Base-by-base conservation (phyloP, 2,329 filamentous ascomycete genomes). In the Daldinia sp. region DNA sequence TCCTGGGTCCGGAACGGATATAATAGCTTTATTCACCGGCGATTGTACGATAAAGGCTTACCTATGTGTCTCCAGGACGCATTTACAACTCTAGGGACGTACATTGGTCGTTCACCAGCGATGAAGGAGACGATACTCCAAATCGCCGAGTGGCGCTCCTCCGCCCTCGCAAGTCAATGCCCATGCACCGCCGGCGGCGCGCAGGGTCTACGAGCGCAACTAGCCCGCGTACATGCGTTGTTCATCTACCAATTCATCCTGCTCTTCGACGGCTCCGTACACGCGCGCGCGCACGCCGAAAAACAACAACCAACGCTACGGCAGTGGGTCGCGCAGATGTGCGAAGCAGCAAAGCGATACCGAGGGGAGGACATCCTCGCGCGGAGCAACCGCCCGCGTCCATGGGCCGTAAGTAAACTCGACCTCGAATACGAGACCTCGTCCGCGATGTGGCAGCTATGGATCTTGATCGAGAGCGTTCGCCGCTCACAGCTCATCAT, bases 391-490 rank as follows among this genome's bases (percentile, higher is more conserved):
- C 13, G 7, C 11, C 10, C 6, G 17, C 10, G 13, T 5, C 19
- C 3, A 3, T n/a, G 21, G 39, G 4, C 11, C 11, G 10, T 43
- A 11, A 25, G 30, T 19, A 34, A 39, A 11, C 39, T 56, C 8
- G 30, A 56, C 27, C 19, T 21, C 5, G 53, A 56, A n/a, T 56
- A 56, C 25, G 53, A 39, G 8, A 13, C 41, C 6, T 11, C 43
- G 6, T 37, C 30, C 21, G 43, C 25, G 41, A 29, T 56, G 15
- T 56, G 53, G 53, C 41, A 39, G 8, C 32, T 48, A 9, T 48
- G 41, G 53, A 48, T 49, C 8, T n/a, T 56, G 53, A 56, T 25
- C 21, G 41, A 56, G 17, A 56, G 53, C 23, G 53, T 56, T 4
- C 53, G 53, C 8, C 41, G 53, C n/a, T 48, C 53, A 13, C 41